Base-by-base conservation (phyloP, 345 rosid genomes). In the Ailanthus altissimus region DNA sequence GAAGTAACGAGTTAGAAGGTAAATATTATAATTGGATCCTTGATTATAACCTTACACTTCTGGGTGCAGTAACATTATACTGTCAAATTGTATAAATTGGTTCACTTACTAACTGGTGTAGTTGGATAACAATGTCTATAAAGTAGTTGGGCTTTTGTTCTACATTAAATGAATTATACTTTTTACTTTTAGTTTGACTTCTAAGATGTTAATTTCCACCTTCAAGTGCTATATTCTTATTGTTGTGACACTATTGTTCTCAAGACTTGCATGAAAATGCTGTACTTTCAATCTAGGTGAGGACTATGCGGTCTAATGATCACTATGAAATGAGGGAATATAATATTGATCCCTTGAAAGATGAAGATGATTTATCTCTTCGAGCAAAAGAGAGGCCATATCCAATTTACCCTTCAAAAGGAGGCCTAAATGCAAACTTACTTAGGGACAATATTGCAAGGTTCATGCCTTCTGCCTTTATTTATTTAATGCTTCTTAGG, bases 371-470 rank as follows among this genome's bases (percentile, higher is more conserved):
- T 77, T 82, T 91, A 62, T 87, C 89, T 78, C 79, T 80, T 81
- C 80, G 65, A 65, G 75, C 80, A 64, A 87, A 85, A 72, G 90
- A 81, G 82, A 92, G 89, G 85, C 97, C 97, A 40, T 92, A 92
- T 87, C 97, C 97, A 77, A 96, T 96, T 68, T 93, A 96, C 85
- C 97, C 98, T 74, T 90, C 97, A 66, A 96, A 93, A 86, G 97
- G 99, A 77, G 93, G 93, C 79, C 78, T 90, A 85, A 86, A 84
- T 73, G 88, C 98, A 57, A 81, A 83, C 76, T 84, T 90, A 83
- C 87, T 96, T 51, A 79, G 93, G 83, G 87, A 89, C 66, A 79
- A 81, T 80, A 89, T 96, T 78, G 81, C 86, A 82, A 90, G 94
- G 99, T 93, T 72, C 40, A 84, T 84, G 56, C 38, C 64, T 59